These are phyloP conservation scores for Hemileia vastatrix DNA, from an alignment of 1,284 basidiomycete genomes.

Conservation along the genomic window DNA sequence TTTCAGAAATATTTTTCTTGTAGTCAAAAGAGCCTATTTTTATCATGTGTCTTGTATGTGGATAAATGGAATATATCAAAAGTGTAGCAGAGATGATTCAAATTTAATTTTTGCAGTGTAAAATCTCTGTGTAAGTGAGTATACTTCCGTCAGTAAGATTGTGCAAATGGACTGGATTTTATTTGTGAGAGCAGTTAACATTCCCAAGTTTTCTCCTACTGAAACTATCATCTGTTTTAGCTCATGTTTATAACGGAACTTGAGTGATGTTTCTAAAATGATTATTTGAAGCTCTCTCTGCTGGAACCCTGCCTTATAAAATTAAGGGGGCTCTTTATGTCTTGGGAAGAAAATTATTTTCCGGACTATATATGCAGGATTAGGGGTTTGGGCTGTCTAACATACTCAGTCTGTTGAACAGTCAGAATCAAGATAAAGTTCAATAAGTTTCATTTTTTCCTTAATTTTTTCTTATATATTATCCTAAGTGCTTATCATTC, in stretches of 20 bases:
- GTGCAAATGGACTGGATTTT: constrained; percentile 13
- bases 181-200: constrained; percentile 16
- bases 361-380: constrained; percentile 53
- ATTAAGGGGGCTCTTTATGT: constrained; percentile 94
- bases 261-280: constrained; percentile 1
- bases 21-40: constrained; percentile 19
- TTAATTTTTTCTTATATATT: not conserved
- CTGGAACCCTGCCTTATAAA: constrained; percentile 75
- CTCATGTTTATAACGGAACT: constrained; percentile 10
- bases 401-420: constrained; percentile 62
- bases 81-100: constrained; percentile 5
- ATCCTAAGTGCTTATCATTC: not conserved
- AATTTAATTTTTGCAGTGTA: constrained; percentile 11
- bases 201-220: too few species aligned
- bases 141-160: constrained; percentile 11
- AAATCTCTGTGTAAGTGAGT: constrained; percentile 14
- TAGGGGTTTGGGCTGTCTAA: constrained; percentile 59
- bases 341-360: constrained; percentile 65
- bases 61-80: not conserved
- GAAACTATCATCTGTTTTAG: too few species aligned
- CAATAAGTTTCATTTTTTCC: not conserved
- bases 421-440: constrained; percentile 87
- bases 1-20: too few species aligned
- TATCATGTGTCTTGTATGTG: constrained; percentile 9
- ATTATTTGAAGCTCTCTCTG: constrained; percentile 11